phyloP scores from a whole-genome alignment of 2,329 filamentous ascomycete species.

The Colletotrichum neosansevieriae region DNA sequence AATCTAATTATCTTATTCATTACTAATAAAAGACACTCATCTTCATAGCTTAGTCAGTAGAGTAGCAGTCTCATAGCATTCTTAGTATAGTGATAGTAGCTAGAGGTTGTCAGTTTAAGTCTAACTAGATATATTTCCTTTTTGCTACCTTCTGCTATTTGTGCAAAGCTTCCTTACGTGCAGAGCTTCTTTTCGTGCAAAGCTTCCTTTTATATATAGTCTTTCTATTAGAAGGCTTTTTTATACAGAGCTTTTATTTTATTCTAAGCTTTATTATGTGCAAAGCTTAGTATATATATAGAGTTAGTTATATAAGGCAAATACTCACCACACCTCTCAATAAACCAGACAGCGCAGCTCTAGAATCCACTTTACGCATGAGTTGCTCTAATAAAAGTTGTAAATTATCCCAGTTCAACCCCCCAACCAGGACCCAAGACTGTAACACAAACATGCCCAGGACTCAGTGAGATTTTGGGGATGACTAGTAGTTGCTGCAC shows the following conservation, averaged over 20 bases:
- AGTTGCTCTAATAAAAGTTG: neutral
- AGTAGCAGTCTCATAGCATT: neutral
- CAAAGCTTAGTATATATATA: neutral
- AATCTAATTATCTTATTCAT: neutral
- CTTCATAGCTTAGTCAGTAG: conserved; percentile 1
- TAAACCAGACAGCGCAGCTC: neutral
- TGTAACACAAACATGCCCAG: neutral
- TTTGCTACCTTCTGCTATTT: neutral
- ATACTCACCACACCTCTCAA: neutral
- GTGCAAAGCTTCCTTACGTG: neutral
- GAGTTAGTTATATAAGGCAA: neutral
- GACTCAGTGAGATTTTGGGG: neutral
- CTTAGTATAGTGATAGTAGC: conserved; percentile 1
- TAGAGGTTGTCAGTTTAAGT: neutral
- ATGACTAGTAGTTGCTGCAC: neutral
- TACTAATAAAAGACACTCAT: neutral
- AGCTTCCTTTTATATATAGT: neutral
- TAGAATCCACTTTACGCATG: neutral
- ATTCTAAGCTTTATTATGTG: neutral
- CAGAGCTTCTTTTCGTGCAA: neutral
- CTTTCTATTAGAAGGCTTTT: no score
- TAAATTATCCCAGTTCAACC: neutral
- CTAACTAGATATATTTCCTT: neutral
- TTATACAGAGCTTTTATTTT: neutral
- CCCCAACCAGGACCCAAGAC: neutral